Percentiles rank a stretch among this genome's conserved stretches.
Conservation (phyloP, 768 basidiomycete species). For the Epithele typhae region DNA sequence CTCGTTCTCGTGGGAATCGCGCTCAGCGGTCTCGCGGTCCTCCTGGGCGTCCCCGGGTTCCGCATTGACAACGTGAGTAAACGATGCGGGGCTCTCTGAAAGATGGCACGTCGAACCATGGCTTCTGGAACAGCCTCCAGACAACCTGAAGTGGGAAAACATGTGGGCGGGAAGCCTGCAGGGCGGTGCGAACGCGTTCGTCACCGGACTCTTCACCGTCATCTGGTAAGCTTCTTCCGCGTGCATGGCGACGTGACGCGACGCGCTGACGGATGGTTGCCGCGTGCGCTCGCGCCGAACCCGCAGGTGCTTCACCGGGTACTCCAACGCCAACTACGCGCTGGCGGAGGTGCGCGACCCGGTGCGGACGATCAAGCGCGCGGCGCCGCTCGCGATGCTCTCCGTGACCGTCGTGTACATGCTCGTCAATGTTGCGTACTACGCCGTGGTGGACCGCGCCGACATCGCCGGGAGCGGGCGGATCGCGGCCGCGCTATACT, state of each 20-base stretch:
- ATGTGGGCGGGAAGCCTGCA: slow-evolving; percentile 61
- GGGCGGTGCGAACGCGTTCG: slow-evolving; percentile 52
- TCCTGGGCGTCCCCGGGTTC: slow-evolving; percentile 47
- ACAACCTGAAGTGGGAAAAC: slow-evolving; percentile 54
- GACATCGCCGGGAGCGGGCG: slow-evolving; percentile 63
- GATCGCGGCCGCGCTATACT: slow-evolving; percentile 73
- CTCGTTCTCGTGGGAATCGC: slow-evolving; percentile 48
- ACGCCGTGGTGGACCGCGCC: slow-evolving; percentile 64
- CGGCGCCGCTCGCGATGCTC: slow-evolving; percentile 62
- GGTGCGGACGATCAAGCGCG: slow-evolving; percentile 64
- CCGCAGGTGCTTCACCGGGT: slow-evolving; percentile 68
- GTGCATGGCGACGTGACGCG: not conserved
- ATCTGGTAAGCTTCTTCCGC: slow-evolving; percentile 47
- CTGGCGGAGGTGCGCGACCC: slow-evolving; percentile 69
- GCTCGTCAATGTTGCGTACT: slow-evolving; percentile 68
- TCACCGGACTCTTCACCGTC: slow-evolving; percentile 62
- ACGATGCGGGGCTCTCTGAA: slow-evolving; percentile 1
- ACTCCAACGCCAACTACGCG: slow-evolving; percentile 71
- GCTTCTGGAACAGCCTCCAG: slow-evolving; percentile 29
- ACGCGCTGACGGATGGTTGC: not conserved
- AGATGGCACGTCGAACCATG: not conserved
- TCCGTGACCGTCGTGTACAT: slow-evolving; percentile 59
- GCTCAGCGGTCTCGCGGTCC: slow-evolving; percentile 47
- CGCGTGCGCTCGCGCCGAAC: too few species aligned
- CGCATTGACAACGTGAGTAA: slow-evolving; percentile 38